Evolutionary conservation across 1,284 basidiomycete species (phyloP).

Genomic region (Spongispora temasekensis): DNA sequence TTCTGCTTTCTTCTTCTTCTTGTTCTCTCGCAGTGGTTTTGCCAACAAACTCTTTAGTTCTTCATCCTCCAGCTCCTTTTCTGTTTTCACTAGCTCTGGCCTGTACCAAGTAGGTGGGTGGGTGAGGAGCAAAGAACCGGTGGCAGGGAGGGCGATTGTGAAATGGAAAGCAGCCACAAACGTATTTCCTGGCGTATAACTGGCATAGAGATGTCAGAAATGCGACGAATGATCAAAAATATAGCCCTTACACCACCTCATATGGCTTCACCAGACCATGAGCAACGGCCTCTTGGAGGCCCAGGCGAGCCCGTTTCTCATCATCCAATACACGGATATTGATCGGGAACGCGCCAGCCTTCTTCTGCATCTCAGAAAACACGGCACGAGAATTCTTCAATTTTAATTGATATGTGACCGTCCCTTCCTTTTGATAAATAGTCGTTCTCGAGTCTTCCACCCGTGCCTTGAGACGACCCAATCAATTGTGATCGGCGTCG

Average conservation of each 20-base stretch:
- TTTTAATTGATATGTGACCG: slow-evolving; percentile 94
- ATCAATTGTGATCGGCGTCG: slow-evolving; percentile 4
- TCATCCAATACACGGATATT: slow-evolving; percentile 93
- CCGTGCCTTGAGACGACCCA: slow-evolving; percentile 59
- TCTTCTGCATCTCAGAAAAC: slow-evolving; percentile 97
- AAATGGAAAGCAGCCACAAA: slow-evolving; percentile 95
- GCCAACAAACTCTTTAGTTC: slow-evolving; percentile 79
- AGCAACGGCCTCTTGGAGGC: slow-evolving; percentile 93
- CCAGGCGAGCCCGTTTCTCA: slow-evolving; percentile 93
- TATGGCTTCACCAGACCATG: slow-evolving; percentile 90
- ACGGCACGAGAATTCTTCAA: slow-evolving; percentile 95
- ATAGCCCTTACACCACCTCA: slow-evolving; percentile 72
- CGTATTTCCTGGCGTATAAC: slow-evolving; percentile 78
- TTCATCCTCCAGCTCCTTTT: slow-evolving; percentile 87
- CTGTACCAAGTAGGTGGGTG: slow-evolving; percentile 92
- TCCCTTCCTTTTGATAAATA: slow-evolving; percentile 89
- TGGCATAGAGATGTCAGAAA: slow-evolving; percentile 32
- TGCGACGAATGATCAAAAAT: not conserved
- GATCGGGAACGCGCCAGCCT: slow-evolving; percentile 97
- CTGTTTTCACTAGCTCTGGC: slow-evolving; percentile 84
- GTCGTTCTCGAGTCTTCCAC: slow-evolving; percentile 88
- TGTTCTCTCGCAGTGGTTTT: slow-evolving; percentile 83
- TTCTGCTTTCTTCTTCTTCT: slow-evolving; percentile 80
- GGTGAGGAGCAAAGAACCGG: slow-evolving; percentile 83
- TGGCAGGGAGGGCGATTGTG: slow-evolving; percentile 87